Evolutionary conservation across 176 grass and related monocot species (phyloP).

Genomic region (Bolboschoenus planiculmis): DNA sequence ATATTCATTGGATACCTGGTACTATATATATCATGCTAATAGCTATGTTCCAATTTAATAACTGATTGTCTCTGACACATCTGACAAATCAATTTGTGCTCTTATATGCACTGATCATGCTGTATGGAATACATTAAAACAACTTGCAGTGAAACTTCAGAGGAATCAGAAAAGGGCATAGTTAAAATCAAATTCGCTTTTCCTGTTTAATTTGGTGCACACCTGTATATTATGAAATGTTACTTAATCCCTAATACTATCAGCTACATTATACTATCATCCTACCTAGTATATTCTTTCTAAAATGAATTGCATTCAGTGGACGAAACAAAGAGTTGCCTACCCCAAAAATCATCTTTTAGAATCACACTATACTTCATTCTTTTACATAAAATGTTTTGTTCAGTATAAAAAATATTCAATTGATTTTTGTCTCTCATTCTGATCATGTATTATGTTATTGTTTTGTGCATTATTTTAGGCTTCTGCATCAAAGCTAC

Average conservation of each 20-base stretch:
- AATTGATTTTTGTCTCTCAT: not conserved
- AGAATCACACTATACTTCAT: not conserved
- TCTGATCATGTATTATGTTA: not conserved
- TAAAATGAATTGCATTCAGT: not conserved
- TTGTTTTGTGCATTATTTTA: slow-evolving; percentile 21
- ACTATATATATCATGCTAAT: not conserved
- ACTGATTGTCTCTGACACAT: not conserved
- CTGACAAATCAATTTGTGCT: not conserved
- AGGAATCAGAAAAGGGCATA: not conserved
- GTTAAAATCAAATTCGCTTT: not conserved
- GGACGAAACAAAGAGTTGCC: not conserved
- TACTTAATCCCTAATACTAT: not conserved
- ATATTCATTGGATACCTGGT: not conserved
- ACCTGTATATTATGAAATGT: not conserved
- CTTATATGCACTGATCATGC: not conserved
- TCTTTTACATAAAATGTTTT: not conserved
- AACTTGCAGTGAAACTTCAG: not conserved
- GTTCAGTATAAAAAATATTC: not conserved
- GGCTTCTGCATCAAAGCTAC: slow-evolving; percentile 72
- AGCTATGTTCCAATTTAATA: not conserved
- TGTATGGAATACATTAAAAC: not conserved
- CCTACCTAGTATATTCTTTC: not conserved
- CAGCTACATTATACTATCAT: not conserved
- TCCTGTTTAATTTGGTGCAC: not conserved
- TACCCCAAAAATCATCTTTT: not conserved